phyloP scores from a whole-genome alignment of 2,329 filamentous ascomycete genomes.

The Coniochaeta sp. region DNA sequence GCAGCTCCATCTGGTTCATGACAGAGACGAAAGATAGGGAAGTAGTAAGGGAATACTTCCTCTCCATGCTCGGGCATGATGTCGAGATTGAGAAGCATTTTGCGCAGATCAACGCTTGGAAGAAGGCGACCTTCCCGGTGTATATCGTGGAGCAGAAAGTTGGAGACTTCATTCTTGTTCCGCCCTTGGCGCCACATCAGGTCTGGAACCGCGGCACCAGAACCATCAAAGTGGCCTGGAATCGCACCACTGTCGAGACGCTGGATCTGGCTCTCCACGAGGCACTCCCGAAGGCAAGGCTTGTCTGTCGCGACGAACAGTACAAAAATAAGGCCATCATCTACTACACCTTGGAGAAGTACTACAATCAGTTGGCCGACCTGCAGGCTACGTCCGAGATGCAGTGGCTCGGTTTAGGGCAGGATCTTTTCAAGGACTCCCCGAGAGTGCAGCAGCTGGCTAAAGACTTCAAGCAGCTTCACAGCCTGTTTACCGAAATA shows the following conservation, averaged over 20 bases:
- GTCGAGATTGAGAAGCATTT: constrained; percentile 97
- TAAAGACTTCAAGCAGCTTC: constrained; percentile 75
- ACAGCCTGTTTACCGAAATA: constrained; percentile 69
- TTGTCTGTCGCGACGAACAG: constrained; percentile 94
- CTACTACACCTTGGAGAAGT: constrained; percentile 79
- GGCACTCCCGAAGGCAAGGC: constrained; percentile 77
- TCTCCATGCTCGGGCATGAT: constrained; percentile 88
- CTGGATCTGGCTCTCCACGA: constrained; percentile 79
- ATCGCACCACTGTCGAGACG: constrained; percentile 87
- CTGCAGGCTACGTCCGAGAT: constrained; percentile 42
- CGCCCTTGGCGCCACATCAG: constrained; percentile 88
- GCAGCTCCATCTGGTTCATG: constrained; percentile 98
- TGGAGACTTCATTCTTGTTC: constrained; percentile 90
- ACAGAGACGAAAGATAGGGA: constrained; percentile 90
- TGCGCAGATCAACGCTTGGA: constrained; percentile 92
- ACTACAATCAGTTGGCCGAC: constrained; percentile 52
- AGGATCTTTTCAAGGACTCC: constrained; percentile 32
- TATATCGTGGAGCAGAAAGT: constrained; percentile 86
- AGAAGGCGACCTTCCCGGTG: constrained; percentile 84
- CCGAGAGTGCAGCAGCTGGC: constrained; percentile 56
- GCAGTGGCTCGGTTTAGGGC: constrained; percentile 38
- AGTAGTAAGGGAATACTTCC: constrained; percentile 86
- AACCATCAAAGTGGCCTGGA: constrained; percentile 98
- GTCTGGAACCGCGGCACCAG: constrained; percentile 96
- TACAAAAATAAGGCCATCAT: constrained; percentile 98